Percentiles rank a stretch among this genome's conserved stretches.
These are phyloP conservation scores for Phytophthora gonapodyides DNA, from an alignment of 352 stramenopile genomes.

Conservation along the genomic window DNA sequence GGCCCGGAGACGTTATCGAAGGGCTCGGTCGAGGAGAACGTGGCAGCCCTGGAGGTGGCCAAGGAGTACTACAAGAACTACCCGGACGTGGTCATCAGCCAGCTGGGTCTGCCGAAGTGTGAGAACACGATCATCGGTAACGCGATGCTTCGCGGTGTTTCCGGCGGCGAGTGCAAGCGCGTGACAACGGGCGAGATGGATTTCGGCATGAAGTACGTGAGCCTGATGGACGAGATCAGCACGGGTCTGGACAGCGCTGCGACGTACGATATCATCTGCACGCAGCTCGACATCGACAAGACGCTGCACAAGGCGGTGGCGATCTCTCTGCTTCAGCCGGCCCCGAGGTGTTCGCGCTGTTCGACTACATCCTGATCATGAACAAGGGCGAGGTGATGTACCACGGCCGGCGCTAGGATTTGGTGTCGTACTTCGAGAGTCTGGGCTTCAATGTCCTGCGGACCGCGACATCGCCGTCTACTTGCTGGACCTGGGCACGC, in stretches of 20 bases:
- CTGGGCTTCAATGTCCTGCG: conserved; percentile 26
- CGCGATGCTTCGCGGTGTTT: conserved; percentile 60
- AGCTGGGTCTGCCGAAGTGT: conserved; percentile 49
- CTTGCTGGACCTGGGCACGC: conserved; percentile 41
- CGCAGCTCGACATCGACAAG: conserved; percentile 42
- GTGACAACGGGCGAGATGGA: conserved; percentile 88
- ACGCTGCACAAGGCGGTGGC: conserved; percentile 49
- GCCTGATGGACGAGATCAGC: conserved; percentile 71
- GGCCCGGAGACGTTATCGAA: conserved; percentile 37
- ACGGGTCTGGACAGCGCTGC: conserved; percentile 49
- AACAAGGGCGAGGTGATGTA: conserved; percentile 47
- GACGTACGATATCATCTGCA: conserved; percentile 53
- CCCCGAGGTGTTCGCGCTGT: conserved; percentile 52
- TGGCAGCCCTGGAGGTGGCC: conserved; percentile 21
- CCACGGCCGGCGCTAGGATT: conserved; percentile 26
- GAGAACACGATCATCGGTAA: conserved; percentile 66
- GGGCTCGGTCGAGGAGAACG: conserved; percentile 22
- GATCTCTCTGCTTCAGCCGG: conserved; percentile 86
- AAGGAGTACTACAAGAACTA: conserved; percentile 34
- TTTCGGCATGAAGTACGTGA: conserved; percentile 74
- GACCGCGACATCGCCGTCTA: conserved; percentile 30
- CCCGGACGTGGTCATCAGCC: conserved; percentile 28
- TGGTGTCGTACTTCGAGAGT: conserved; percentile 29
- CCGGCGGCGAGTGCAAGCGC: conserved; percentile 62
- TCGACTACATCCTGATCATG: conserved; percentile 50